Conservation (phyloP, 2,329 filamentous ascomycete genomes). For the Cercospora janseana region DNA sequence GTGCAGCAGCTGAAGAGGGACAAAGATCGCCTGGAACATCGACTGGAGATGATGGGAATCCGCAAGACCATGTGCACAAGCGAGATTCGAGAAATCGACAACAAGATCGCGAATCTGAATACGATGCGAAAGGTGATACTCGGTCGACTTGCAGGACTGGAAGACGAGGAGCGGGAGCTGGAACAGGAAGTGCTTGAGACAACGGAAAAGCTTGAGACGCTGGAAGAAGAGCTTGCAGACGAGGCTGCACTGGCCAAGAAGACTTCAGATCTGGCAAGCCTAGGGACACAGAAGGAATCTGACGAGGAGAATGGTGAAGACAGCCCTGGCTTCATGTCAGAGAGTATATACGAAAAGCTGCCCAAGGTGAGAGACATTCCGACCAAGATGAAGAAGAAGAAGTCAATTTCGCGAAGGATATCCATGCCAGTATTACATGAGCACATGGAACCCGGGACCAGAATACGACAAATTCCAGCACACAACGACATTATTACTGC, state of each 20-base stretch:
- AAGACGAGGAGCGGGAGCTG: conserved; percentile 84
- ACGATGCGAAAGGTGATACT: conserved; percentile 91
- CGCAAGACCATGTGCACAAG: conserved; percentile 97
- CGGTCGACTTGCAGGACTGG: conserved; percentile 78
- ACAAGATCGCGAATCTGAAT: conserved; percentile 89
- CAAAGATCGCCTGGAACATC: conserved; percentile 74
- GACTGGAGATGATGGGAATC: conserved; percentile 85
- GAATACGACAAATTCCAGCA: conserved; percentile 82
- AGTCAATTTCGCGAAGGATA: conserved; percentile 63
- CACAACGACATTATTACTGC: conserved; percentile 87
- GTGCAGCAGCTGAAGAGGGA: conserved; percentile 76
- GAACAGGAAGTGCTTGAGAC: conserved; percentile 75
- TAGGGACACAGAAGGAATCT: conserved; percentile 54
- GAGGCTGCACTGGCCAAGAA: conserved; percentile 47
- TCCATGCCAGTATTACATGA: conserved; percentile 96
- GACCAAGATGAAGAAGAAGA: conserved; percentile 52
- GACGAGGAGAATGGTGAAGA: conserved; percentile 40
- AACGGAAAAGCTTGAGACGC: conserved; percentile 61
- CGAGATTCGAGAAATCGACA: conserved; percentile 94
- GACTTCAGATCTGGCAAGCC: conserved; percentile 35
- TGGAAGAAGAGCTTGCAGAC: conserved; percentile 59
- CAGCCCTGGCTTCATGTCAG: conserved; percentile 82
- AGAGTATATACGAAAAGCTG: conserved; percentile 93
- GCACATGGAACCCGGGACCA: conserved; percentile 85
- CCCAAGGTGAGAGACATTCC: conserved; percentile 49